Evolutionary conservation across 257 asterid species (phyloP).

Genomic region (Lavandula angustifolia): DNA sequence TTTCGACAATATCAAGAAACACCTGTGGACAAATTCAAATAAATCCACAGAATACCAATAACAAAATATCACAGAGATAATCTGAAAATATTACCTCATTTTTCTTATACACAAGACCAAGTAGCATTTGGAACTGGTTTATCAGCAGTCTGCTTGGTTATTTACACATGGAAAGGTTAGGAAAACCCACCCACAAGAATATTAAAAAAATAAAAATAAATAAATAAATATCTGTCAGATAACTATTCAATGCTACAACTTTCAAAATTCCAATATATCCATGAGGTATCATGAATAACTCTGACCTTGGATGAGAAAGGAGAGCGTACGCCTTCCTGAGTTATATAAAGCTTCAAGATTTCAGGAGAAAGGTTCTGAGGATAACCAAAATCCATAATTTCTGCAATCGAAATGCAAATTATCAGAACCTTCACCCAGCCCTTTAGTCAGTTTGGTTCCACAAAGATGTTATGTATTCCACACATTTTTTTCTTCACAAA

Average conservation of each 20-base stretch:
- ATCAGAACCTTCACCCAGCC: conserved; percentile 20
- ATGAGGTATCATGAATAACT: conserved; percentile 17
- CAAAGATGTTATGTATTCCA: conserved; percentile 1
- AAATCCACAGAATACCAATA: conserved; percentile 16
- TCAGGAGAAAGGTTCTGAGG: conserved; percentile 99
- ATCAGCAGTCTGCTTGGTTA: conserved; percentile 65
- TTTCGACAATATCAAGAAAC: conserved; percentile 97
- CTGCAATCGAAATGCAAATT: conserved; percentile 43
- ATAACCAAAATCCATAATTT: conserved; percentile 96
- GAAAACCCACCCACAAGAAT: conserved; percentile 14
- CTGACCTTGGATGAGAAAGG: conserved; percentile 97
- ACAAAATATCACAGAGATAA: conserved; percentile 8
- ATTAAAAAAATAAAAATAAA: conserved; percentile 7
- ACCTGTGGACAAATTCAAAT: conserved; percentile 52
- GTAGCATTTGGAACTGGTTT: conserved; percentile 98
- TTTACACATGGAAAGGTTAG: conserved; percentile 29
- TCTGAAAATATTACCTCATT: conserved; percentile 69
- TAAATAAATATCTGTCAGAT: background rate
- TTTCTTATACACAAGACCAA: conserved; percentile 90
- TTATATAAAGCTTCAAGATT: conserved; percentile 96
- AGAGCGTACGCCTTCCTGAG: conserved; percentile 99
- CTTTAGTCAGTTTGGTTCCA: conserved; percentile 25
- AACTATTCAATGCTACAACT: conserved; percentile 13
- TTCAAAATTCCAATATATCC: conserved; percentile 14
- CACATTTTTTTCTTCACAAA: conserved; percentile 11